Evolutionary conservation across 257 asterid species (phyloP).

Genomic region (Solanum infundibuliforme): DNA sequence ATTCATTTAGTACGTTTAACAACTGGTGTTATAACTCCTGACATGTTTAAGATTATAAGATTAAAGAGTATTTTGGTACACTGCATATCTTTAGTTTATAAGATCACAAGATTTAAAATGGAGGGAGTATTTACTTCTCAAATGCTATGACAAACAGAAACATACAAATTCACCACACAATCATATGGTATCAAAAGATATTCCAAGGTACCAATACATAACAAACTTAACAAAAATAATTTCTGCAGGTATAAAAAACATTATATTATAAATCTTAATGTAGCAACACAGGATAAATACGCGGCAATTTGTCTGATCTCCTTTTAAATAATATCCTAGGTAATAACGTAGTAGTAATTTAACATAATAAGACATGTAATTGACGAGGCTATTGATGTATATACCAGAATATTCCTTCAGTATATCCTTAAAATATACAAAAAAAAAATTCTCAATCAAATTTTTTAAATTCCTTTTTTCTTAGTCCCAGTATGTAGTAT

Average conservation of each 20-base stretch:
- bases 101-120: too few species aligned
- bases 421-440: background rate
- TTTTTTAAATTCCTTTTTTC: background rate
- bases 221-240: background rate
- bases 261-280: background rate
- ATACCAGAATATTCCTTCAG: background rate
- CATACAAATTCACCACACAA: background rate
- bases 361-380: background rate
- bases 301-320: background rate
- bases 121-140: background rate
- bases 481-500: background rate
- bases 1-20: background rate
- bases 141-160: background rate
- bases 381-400: background rate
- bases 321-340: background rate
- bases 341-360: background rate
- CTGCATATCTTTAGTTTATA: too few species aligned
- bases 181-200: background rate
- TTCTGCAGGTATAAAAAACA: background rate
- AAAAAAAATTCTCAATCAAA: background rate
- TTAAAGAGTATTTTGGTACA: too few species aligned
- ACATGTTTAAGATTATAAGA: too few species aligned
- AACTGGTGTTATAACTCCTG: too few species aligned
- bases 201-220: background rate
- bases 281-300: background rate